Evolutionary conservation across 495 filamentous ascomycete species (phyloP).

Genomic region (Neurospora tetrasperma): DNA sequence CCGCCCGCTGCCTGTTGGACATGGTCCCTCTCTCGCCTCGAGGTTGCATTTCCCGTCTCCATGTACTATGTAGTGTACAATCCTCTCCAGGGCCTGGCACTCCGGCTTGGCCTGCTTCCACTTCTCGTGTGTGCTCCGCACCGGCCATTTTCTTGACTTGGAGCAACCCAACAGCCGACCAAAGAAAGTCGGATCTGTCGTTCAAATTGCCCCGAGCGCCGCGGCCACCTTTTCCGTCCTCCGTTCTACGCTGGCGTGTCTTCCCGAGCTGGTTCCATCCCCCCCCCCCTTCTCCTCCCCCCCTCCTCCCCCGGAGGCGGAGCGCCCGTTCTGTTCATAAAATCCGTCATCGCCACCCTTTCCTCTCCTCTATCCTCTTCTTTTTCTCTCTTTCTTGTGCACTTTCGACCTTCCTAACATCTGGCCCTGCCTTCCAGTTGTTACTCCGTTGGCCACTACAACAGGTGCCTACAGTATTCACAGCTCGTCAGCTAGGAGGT

Average conservation of each 20-base stretch:
- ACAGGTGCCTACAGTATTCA: slow-evolving; percentile 4
- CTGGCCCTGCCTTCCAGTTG: slow-evolving; percentile 6
- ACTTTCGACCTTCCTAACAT: slow-evolving; percentile 9
- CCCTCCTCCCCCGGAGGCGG: not conserved
- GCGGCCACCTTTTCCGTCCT: not conserved
- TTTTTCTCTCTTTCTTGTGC: slow-evolving; percentile 16
- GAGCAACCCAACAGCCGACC: slow-evolving; percentile 13
- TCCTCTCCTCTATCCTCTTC: slow-evolving; percentile 4
- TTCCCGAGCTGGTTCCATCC: not conserved
- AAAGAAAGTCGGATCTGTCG: slow-evolving; percentile 8
- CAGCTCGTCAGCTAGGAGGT: slow-evolving; percentile 9
- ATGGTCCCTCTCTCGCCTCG: not conserved
- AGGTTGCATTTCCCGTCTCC: no score
- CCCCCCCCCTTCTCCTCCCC: not conserved
- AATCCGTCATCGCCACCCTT: slow-evolving; percentile 15
- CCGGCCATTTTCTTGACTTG: slow-evolving; percentile 10
- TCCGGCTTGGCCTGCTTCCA: slow-evolving; percentile 3
- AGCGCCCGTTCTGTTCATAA: slow-evolving; percentile 15
- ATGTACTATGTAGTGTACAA: no score
- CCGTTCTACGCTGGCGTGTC: not conserved
- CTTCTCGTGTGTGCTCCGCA: slow-evolving; percentile 14
- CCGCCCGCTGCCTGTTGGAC: not conserved
- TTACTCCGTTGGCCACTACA: not conserved
- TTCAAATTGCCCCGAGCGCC: not conserved
- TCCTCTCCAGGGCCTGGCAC: no score